Evolutionary conservation across 192 early-diverging fungal species (phyloP).

Genomic region (Coemansia sp.): DNA sequence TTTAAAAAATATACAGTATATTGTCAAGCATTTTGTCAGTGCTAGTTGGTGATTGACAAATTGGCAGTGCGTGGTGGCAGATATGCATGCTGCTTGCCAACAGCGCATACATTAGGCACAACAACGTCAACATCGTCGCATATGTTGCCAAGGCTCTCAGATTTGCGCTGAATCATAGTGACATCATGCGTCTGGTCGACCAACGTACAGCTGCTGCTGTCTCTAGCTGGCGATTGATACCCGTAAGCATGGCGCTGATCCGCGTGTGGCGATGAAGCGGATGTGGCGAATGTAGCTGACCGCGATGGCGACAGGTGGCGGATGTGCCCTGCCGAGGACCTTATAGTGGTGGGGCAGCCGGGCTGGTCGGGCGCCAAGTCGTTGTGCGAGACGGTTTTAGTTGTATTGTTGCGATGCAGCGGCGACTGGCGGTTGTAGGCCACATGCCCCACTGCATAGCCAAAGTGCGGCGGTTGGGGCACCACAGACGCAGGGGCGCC

Average conservation of each 20-base stretch:
- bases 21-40: background rate
- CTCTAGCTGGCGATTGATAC: background rate
- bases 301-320: slow-evolving; percentile 18
- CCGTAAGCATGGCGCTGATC: background rate
- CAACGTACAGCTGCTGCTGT: slow-evolving; percentile 6
- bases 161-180: background rate
- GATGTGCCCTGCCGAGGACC: background rate
- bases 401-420: slow-evolving; percentile 30
- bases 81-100: slow-evolving; percentile 33
- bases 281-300: slow-evolving; percentile 9
- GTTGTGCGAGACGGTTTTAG: slow-evolving; percentile 41
- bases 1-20: background rate
- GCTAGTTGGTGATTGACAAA: slow-evolving; percentile 31
- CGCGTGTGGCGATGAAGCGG: slow-evolving; percentile 1
- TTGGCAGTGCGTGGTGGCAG: slow-evolving; percentile 41
- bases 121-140: slow-evolving; percentile 18
- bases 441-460: background rate
- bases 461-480: background rate
- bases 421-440: background rate
- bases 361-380: slow-evolving; percentile 17
- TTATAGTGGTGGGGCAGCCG: background rate
- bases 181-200: background rate
- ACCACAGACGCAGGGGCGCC: background rate
- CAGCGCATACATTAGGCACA: slow-evolving; percentile 11
- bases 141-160: background rate